Base-by-base conservation (phyloP, 305 asterid species). In the Andrographis paniculata region DNA sequence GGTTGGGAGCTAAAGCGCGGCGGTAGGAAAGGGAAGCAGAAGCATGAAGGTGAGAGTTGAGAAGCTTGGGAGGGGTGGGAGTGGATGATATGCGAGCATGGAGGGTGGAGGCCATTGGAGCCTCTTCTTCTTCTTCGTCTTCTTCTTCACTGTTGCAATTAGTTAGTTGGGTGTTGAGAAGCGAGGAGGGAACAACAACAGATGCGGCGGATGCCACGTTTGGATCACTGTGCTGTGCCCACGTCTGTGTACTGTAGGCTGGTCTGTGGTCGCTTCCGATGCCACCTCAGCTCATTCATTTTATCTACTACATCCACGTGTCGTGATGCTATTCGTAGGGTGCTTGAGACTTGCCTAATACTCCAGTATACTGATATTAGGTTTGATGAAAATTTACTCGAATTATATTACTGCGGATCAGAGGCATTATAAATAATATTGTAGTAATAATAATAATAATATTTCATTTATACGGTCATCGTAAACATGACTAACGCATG, bases 181-280 rank as follows among this genome's bases (percentile, higher is more conserved):
- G 9, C 51, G 13, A 35, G 37, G 43, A 56, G 17, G 50, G 9
- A 7, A 60, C 38, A 71, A 68, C 61, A 62, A 68, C 57, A 75
- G 91, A 74, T 61, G 83, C 37, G 70, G 46, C 67, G 61, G 67
- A 53, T 62, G 88, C 76, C 93, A 84, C 94, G 91, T 79, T 70
- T 48, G 68, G n/a, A n/a, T n/a, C n/a, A n/a, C n/a, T n/a, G n/a
- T n/a, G n/a, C n/a, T n/a, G n/a, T n/a, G n/a, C n/a, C n/a, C n/a
- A n/a, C n/a, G n/a, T n/a, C n/a, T n/a, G n/a, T n/a, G n/a, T n/a
- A n/a, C n/a, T n/a, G n/a, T n/a, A n/a, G n/a, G n/a, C n/a, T n/a
- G n/a, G n/a, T n/a, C n/a, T n/a, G n/a, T n/a, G n/a, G n/a, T n/a
- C n/a, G n/a, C n/a, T n/a, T n/a, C n/a, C n/a, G n/a, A n/a, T n/a